Evolutionary conservation across 2,329 filamentous ascomycete genomes (phyloP).

Genomic region (Botrytis elliptica): DNA sequence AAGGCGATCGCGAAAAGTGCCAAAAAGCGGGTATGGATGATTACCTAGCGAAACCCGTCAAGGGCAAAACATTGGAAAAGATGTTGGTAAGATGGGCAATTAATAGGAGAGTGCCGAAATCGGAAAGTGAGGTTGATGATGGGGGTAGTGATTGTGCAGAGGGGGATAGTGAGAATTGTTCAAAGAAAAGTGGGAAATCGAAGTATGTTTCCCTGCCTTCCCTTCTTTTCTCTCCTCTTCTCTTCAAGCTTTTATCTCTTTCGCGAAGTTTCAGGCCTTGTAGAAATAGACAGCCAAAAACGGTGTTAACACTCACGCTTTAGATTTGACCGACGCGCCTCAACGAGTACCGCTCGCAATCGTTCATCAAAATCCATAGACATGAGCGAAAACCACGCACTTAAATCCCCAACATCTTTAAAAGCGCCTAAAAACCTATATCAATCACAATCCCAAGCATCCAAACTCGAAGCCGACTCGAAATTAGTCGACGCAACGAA

Average conservation of each 20-base stretch:
- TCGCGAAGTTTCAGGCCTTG: too few species aligned
- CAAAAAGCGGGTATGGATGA: conserved; percentile 74
- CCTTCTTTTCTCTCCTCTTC: not conserved
- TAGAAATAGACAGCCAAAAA: not conserved
- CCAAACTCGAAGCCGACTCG: not conserved
- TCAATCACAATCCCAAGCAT: not conserved
- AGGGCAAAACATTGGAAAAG: conserved; percentile 63
- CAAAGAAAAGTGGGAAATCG: not conserved
- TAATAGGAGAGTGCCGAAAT: conserved; percentile 42
- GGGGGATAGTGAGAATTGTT: conserved; percentile 23
- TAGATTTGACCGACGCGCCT: conserved; percentile 7
- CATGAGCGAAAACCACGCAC: not conserved
- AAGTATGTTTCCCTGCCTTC: not conserved
- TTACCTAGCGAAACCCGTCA: conserved; percentile 72
- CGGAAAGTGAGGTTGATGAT: conserved; percentile 19
- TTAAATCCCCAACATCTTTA: not conserved
- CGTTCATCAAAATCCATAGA: not conserved
- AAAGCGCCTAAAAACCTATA: not conserved
- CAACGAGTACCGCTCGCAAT: conserved; percentile 11
- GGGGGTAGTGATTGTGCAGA: conserved; percentile 34
- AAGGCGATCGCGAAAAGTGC: conserved; percentile 74
- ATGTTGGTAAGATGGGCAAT: conserved; percentile 70
- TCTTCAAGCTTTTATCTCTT: not conserved
- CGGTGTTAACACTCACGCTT: not conserved
- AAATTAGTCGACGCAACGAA: not conserved